These are phyloP conservation scores for Clathrospora elynae DNA, from an alignment of 2,329 filamentous ascomycete species.

Conservation along the genomic window DNA sequence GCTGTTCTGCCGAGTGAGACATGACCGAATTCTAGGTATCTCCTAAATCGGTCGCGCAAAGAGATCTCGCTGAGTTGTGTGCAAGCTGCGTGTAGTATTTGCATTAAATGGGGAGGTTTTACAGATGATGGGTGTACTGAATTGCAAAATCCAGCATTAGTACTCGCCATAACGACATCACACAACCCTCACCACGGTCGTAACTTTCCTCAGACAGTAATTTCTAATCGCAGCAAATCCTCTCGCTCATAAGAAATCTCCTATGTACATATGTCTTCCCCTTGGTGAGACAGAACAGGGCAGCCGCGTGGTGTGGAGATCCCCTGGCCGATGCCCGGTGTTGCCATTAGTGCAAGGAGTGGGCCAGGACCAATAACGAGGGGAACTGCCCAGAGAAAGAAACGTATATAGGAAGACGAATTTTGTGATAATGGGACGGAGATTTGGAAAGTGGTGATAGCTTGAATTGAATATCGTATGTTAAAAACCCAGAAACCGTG, in stretches of 20 bases:
- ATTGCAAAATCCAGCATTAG: slow-evolving; percentile 1
- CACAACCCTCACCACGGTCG: slow-evolving; percentile 2
- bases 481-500: slow-evolving; percentile 2
- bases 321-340: slow-evolving; percentile 5
- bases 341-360: background rate
- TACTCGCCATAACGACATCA: slow-evolving; percentile 27
- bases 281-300: slow-evolving; percentile 4
- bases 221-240: slow-evolving; percentile 1
- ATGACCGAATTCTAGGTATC: slow-evolving; percentile 9
- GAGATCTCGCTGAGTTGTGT: background rate
- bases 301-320: slow-evolving; percentile 9
- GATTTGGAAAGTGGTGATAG: slow-evolving; percentile 5
- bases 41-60: background rate
- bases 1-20: slow-evolving; percentile 18
- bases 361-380: slow-evolving; percentile 1
- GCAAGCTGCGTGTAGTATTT: no score
- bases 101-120: background rate
- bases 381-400: background rate
- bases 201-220: slow-evolving; percentile 2
- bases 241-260: slow-evolving; percentile 12
- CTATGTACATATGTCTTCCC: slow-evolving; percentile 13
- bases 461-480: slow-evolving; percentile 5
- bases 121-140: background rate
- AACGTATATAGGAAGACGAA: background rate
- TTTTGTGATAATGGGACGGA: slow-evolving; percentile 2